Evolutionary conservation across 164 flowering plant species (phyloP), one percentile per base, ranked within the genome.

Genomic region (Chimonanthus praecox): DNA sequence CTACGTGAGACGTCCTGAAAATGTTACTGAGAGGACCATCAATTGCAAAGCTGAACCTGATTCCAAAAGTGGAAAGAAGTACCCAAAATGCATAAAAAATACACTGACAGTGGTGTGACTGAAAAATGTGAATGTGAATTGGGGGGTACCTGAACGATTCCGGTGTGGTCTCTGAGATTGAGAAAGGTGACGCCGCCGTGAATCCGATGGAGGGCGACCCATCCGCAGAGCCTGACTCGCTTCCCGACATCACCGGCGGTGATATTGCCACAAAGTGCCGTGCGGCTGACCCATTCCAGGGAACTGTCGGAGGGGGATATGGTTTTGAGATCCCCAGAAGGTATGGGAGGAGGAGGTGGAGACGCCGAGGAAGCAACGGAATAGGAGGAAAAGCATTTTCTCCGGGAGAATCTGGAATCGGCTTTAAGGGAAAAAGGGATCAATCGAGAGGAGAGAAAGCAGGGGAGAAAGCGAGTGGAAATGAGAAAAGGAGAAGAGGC

Each of bases 141-240:
- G 33, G 33, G 33, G 70, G 9, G 0, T 0, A 81, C 98, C 95
- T 94, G 99, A 71, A 94, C 87, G 65, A 87, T 83, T 47, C 99
- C 99, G 21, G 97, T 86, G 50, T 91, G 92, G 77, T 94, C 99
- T 70, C 99, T 82, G 49, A 94, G 89, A 79, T 87, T 89, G 64
- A 92, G 72, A 72, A 94, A 94, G n/a, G 97, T 92, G 68, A 94
- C 87, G 8, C 95, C 95, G 6, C 97, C 97, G 58, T 94, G 99
- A 80, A 88, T 82, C 49, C 99, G 84, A 73, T 92, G 99, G 60
- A 90, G 87, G 10, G 95, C 99, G 47, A 94, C 97, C 99, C 99
- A 94, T 51, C 99, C 99, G 73, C 99, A 91, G 15, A 94, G 86
- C 20, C 87, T 77, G 64, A 94, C 97, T 76, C 93, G 84, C 73